Evolutionary conservation across 169 alveolate species (phyloP), one percentile per base, ranked within the genome.

Genomic region (Eimeria necatrix): DNA sequence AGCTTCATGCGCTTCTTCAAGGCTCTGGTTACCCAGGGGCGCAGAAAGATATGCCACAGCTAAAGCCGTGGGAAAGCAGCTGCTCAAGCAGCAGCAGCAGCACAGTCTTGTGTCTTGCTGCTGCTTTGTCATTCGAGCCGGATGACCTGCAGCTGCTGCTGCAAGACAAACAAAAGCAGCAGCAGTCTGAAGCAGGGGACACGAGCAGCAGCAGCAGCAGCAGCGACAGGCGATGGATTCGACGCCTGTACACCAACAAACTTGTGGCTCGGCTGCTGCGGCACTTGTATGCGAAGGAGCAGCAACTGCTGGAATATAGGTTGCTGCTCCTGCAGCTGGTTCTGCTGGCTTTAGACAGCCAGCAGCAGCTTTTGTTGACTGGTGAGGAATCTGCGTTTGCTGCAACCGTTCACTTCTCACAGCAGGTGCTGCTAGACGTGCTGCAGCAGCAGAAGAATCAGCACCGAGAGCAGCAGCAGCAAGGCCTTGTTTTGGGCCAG

Each of bases 351-450:
- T 74, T 83, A 5, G 78, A 83, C 32, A 83, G 70, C 6, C 91
- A 83, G 91, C 91, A 83, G 91, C 91, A 83, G 91, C 91, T 83
- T 73, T 74, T 83, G 91, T 74, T 83, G 24, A 32, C 91, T 9
- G 91, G 91, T 10, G 91, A 83, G 59, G 91, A 83, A 48, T 83
- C 91, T 12, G 91, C 91, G 56, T 83, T 83, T 83, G 91, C 91
- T 56, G 76, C 91, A 24, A 59, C 76, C 3, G 91, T 83, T 12
- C 91, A 83, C 12, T 83, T 83, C 64, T n/a, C 91, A 74, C 91
- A 83, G 76, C 91, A 83, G 32, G 91, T 83, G 59, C 91, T 83
- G 78, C 76, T 83, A 8, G 91, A 83, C 46, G 91, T 83, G 73
- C 91, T 56, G 78, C 73, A 56, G 59, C 91, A 83, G 91, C 91